Percentiles rank a stretch among this genome's conserved stretches.
Conservation (phyloP, 345 rosid genomes). For the Linum lewisii region DNA sequence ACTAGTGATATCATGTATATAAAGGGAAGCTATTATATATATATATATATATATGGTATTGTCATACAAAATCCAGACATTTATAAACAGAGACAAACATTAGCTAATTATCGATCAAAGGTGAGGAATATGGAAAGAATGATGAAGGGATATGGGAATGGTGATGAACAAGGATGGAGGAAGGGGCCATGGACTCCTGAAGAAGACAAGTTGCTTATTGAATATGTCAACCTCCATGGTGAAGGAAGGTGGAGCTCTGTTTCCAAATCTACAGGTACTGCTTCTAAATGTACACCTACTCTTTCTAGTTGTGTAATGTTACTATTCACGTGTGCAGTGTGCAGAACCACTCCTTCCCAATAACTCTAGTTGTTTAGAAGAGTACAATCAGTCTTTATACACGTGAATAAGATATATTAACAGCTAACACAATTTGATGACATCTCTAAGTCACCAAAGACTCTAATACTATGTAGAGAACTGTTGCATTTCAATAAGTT, state of each 20-base stretch:
- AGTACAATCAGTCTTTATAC: too few relatives aligned
- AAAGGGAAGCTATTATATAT: not conserved
- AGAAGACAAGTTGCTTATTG: conserved; percentile 57
- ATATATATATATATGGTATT: conserved; percentile 3
- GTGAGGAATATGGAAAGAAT: conserved; percentile 15
- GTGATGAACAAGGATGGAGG: conserved; percentile 44
- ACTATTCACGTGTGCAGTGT: too few relatives aligned
- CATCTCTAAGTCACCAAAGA: too few relatives aligned
- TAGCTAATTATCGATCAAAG: conserved; percentile 4
- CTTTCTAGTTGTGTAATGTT: too few relatives aligned
- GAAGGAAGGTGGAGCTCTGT: conserved; percentile 87
- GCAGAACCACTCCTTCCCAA: too few relatives aligned
- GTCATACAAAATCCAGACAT: conserved; percentile 31
- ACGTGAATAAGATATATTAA: too few relatives aligned
- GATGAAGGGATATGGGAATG: conserved; percentile 31
- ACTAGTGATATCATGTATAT: conserved; percentile 10
- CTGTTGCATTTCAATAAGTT: too few relatives aligned
- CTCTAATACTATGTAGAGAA: too few relatives aligned
- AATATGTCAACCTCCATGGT: conserved; percentile 50
- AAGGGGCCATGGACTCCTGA: conserved; percentile 88
- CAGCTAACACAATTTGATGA: too few relatives aligned
- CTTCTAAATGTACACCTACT: not conserved
- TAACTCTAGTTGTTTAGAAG: too few relatives aligned
- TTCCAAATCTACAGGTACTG: conserved; percentile 48
- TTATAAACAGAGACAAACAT: not conserved